Evolutionary conservation across 371 early-diverging fungal genomes (phyloP).

Genomic region (Mortierella sp.): DNA sequence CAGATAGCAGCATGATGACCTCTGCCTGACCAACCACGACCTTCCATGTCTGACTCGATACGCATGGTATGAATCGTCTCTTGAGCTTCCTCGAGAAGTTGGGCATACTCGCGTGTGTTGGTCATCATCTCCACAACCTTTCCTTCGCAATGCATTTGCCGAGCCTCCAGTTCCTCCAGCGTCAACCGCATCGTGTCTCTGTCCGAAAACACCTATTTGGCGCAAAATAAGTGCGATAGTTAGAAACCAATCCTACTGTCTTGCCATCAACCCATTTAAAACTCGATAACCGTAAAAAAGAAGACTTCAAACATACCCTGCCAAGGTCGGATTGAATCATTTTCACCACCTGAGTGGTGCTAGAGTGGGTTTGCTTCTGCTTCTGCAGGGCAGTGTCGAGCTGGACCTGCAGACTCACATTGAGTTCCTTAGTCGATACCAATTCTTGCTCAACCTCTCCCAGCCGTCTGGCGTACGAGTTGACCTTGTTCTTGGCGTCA

Average conservation of each 20-base stretch:
- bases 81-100: slow-evolving; percentile 74
- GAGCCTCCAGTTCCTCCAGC: slow-evolving; percentile 72
- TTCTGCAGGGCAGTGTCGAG: slow-evolving; percentile 70
- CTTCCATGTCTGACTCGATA: slow-evolving; percentile 50
- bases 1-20: slow-evolving; percentile 45
- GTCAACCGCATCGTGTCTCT: slow-evolving; percentile 72
- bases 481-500: slow-evolving; percentile 70
- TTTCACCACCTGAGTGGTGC: slow-evolving; percentile 72
- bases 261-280: background rate
- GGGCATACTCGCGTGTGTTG: slow-evolving; percentile 75
- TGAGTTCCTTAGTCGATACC: slow-evolving; percentile 72
- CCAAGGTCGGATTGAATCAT: slow-evolving; percentile 74
- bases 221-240: background rate
- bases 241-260: background rate
- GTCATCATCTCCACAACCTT: slow-evolving; percentile 72
- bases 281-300: background rate
- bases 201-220: slow-evolving; percentile 67
- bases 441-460: slow-evolving; percentile 77
- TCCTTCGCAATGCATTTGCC: slow-evolving; percentile 73
- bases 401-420: slow-evolving; percentile 68
- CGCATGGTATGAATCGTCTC: slow-evolving; percentile 69
- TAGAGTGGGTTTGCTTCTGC: slow-evolving; percentile 74
- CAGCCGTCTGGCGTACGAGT: slow-evolving; percentile 71
- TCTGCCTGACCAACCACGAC: slow-evolving; percentile 45
- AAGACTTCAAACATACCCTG: slow-evolving; percentile 56